phyloP scores from a whole-genome alignment of 2,329 filamentous ascomycete species.

The Cylindrodendrum hubeiense region DNA sequence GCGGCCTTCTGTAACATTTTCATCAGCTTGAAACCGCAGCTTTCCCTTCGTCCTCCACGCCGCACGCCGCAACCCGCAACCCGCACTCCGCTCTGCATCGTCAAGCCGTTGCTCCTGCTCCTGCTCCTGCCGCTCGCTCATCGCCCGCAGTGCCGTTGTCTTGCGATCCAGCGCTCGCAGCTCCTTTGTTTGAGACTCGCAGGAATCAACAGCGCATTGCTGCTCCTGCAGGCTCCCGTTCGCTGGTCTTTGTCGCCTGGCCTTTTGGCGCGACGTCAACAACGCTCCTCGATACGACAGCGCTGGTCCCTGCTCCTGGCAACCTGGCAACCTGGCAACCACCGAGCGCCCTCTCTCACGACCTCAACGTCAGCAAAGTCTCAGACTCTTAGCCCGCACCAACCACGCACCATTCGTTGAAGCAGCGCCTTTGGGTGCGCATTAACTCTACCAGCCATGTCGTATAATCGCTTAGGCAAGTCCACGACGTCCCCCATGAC shows the following conservation, averaged over 20 bases:
- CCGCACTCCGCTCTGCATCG: slow-evolving; percentile 9
- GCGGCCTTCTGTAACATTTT: slow-evolving; percentile 36
- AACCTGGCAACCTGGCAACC: slow-evolving; percentile 36
- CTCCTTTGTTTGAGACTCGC: background rate
- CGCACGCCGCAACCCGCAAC: too few relatives aligned
- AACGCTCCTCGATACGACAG: slow-evolving; percentile 19
- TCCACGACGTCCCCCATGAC: slow-evolving; percentile 42
- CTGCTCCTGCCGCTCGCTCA: background rate
- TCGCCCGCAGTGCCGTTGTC: slow-evolving; percentile 1
- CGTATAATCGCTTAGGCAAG: slow-evolving; percentile 81
- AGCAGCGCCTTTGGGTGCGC: slow-evolving; percentile 40
- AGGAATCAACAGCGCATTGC: slow-evolving; percentile 2
- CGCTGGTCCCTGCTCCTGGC: slow-evolving; percentile 30
- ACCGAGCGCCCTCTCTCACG: slow-evolving; percentile 21
- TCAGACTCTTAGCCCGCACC: slow-evolving; percentile 15
- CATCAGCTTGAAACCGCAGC: slow-evolving; percentile 42
- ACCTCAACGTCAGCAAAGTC: slow-evolving; percentile 2
- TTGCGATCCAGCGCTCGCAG: slow-evolving; percentile 3
- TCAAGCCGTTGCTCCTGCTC: background rate
- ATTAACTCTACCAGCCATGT: slow-evolving; percentile 62
- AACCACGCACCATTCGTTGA: slow-evolving; percentile 26
- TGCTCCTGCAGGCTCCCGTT: background rate
- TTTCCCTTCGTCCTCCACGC: slow-evolving; percentile 26
- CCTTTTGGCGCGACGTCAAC: slow-evolving; percentile 24
- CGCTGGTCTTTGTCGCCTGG: background rate